Evolutionary conservation across 1,284 basidiomycete genomes (phyloP).

Genomic region (Trametes pubescens): DNA sequence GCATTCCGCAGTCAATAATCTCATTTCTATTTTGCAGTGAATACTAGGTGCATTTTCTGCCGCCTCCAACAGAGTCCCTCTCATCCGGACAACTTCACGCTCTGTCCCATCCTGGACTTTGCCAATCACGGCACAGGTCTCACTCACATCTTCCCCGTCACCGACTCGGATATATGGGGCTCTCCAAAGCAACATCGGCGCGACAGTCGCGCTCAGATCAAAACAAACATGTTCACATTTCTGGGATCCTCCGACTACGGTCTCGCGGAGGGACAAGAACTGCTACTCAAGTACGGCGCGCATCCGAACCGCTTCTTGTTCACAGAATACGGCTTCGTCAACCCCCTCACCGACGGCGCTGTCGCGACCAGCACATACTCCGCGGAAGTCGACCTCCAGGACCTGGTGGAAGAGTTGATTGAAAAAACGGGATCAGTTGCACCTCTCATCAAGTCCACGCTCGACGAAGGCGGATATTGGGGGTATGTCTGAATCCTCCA

Average conservation of each 20-base stretch:
- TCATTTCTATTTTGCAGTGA: conserved; percentile 60
- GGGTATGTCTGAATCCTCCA: conserved; percentile 63
- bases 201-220: neutral
- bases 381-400: conserved; percentile 71
- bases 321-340: conserved; percentile 87
- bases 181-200: conserved; percentile 35
- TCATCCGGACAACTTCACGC: conserved; percentile 78
- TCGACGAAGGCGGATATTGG: conserved; percentile 76
- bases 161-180: conserved; percentile 47
- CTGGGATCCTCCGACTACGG: conserved; percentile 54
- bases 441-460: conserved; percentile 54
- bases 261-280: conserved; percentile 62
- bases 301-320: conserved; percentile 81
- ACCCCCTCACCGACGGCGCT: conserved; percentile 42
- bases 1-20: conserved; percentile 12
- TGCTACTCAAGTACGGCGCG: conserved; percentile 78
- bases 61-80: conserved; percentile 62
- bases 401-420: conserved; percentile 61
- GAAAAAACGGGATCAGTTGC: conserved; percentile 48
- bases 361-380: conserved; percentile 43
- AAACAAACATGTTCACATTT: conserved; percentile 55
- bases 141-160: conserved; percentile 53
- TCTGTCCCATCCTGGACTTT: conserved; percentile 88
- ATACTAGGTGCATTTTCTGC: conserved; percentile 86
- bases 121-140: conserved; percentile 71